phyloP scores from a whole-genome alignment of 106 monocot species.

The Allium fistulosum region DNA sequence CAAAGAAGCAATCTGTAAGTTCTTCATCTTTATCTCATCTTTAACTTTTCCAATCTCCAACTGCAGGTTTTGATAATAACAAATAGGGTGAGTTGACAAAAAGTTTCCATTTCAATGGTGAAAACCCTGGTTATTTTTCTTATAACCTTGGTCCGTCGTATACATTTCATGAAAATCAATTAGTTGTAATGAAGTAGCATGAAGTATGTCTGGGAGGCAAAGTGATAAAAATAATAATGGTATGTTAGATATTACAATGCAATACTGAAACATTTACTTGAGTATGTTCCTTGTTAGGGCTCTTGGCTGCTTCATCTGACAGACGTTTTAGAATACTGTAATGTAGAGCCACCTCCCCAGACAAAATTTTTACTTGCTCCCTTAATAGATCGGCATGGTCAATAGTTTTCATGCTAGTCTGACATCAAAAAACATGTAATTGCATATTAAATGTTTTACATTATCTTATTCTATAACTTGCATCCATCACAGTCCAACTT shows the following conservation, averaged over 20 bases:
- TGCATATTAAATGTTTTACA: too few species aligned
- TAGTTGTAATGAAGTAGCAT: too few species aligned
- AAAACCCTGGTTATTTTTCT: too few species aligned
- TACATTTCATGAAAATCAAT: too few species aligned
- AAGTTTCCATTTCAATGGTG: too few species aligned
- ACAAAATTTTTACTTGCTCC: slow-evolving; percentile 81
- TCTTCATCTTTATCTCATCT: slow-evolving; percentile 70
- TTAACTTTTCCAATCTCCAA: slow-evolving; percentile 68
- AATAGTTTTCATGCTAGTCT: slow-evolving; percentile 61
- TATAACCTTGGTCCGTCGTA: too few species aligned
- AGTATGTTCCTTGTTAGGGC: slow-evolving; percentile 66
- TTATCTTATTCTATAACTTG: too few species aligned
- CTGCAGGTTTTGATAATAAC: slow-evolving; percentile 23
- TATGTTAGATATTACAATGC: too few species aligned
- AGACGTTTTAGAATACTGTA: slow-evolving; percentile 76
- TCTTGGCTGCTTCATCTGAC: slow-evolving; percentile 65
- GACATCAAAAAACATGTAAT: not conserved
- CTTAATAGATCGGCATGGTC: slow-evolving; percentile 77
- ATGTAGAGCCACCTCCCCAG: slow-evolving; percentile 86
- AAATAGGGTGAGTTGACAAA: not conserved
- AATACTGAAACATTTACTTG: slow-evolving; percentile 35
- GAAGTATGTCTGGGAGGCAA: too few species aligned
- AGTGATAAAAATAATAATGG: too few species aligned
- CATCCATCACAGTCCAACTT: too few species aligned
- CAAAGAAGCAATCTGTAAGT: slow-evolving; percentile 61